These are phyloP conservation scores for Paracoccidioides lutzii DNA, from an alignment of 2,329 filamentous ascomycete species.

Conservation along the genomic window DNA sequence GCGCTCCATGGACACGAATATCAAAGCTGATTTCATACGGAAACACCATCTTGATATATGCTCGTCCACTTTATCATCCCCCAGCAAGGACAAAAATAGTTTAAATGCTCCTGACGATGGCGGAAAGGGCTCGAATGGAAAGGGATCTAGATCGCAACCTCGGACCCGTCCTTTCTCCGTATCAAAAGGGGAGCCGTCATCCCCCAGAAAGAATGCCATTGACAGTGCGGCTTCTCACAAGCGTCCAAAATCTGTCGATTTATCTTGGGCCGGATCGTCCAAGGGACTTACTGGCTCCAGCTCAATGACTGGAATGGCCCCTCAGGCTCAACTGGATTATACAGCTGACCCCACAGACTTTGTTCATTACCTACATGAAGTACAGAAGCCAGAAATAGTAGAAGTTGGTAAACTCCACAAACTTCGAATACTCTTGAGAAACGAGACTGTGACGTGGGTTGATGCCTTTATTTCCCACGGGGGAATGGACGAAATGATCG, in stretches of 20 bases:
- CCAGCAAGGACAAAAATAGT: slow-evolving; percentile 13
- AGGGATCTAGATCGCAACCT: slow-evolving; percentile 37
- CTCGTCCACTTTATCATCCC: slow-evolving; percentile 34
- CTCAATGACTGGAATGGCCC: slow-evolving; percentile 49
- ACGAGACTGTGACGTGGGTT: slow-evolving; percentile 93
- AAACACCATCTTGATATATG: slow-evolving; percentile 64
- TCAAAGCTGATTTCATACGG: slow-evolving; percentile 91
- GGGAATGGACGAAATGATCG: slow-evolving; percentile 85
- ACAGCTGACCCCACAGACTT: slow-evolving; percentile 69
- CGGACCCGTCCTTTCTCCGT: slow-evolving; percentile 70
- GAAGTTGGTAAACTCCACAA: slow-evolving; percentile 96
- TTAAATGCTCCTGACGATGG: background rate
- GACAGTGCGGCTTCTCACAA: slow-evolving; percentile 53
- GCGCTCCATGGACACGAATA: slow-evolving; percentile 72
- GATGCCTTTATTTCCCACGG: slow-evolving; percentile 80
- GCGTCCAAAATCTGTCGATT: slow-evolving; percentile 58
- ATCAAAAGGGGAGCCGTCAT: slow-evolving; percentile 49
- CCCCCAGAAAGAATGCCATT: slow-evolving; percentile 63
- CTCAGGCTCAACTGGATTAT: slow-evolving; percentile 43
- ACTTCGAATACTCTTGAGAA: slow-evolving; percentile 72
- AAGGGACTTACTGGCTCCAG: slow-evolving; percentile 41
- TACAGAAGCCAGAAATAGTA: slow-evolving; percentile 65
- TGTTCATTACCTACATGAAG: slow-evolving; percentile 70
- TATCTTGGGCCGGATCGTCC: slow-evolving; percentile 50
- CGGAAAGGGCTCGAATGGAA: slow-evolving; percentile 14